Evolutionary conservation across 2,329 filamentous ascomycete species (phyloP), one percentile per base, ranked within the genome.

Genomic region (Pseudohalonectria lignicola): DNA sequence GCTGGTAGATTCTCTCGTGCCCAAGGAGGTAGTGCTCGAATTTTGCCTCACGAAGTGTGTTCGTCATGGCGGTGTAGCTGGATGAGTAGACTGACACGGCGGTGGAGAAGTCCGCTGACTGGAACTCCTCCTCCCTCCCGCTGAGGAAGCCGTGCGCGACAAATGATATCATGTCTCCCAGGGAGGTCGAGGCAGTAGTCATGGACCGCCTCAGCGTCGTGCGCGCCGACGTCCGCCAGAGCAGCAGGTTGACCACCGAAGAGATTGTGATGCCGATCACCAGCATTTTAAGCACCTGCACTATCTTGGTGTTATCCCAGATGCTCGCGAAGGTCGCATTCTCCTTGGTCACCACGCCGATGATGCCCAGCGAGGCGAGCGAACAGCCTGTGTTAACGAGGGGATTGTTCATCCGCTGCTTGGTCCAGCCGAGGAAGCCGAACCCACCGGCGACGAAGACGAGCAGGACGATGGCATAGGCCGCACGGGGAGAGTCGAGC

Each of bases 331-430:
- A 85, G 1, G 95, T 79, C 3, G 86, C 79, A 36, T 86, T 87
- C 58, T 95, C 90, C 59, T 93, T 94, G 10, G 90, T 94, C 44
- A 95, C 66, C 33, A 94, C 76, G 3, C 84, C 88, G 53, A 95
- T 94, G 45, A 92, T 84, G 36, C 86, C 86, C 41, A 96, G 78
- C 25, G 86, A 90, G 6, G 88, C 78, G 46, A 95, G 67, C 23
- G 87, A 94, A 48, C 83, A 86, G 34, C 82, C 85, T 26, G 90
- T 82, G 52, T 87, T 88, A 45, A 92, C 85, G 39, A 92, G 62
- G 6, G 86, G 83, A 49, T 83, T 79, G 43, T 82, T 84, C 43
- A 86, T 69, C 48, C 67, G 79, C 53, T 90, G 83, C 60, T 93
- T 93, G 39, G 82, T 75, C 86, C 86, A 93, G 31, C 84, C 88